phyloP scores from a whole-genome alignment of 164 flowering plant species.

The Cinnamomum chago region DNA sequence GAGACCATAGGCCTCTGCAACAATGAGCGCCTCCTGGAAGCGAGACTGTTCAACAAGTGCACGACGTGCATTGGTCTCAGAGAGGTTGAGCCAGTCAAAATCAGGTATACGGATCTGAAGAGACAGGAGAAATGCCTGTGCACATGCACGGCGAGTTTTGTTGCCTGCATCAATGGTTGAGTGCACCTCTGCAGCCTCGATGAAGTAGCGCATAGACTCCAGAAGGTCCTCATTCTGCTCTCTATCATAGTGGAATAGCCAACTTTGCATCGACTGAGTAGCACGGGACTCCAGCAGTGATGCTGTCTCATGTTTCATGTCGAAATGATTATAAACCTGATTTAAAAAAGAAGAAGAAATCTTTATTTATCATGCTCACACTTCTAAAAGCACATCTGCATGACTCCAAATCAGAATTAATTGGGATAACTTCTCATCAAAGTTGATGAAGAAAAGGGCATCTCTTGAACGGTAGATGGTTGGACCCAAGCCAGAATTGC shows the following conservation, averaged over 20 bases:
- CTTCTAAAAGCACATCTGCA: too few relatives aligned
- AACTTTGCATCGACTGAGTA: conserved; percentile 48
- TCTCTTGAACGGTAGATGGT: too few relatives aligned
- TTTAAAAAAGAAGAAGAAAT: conserved; percentile 8
- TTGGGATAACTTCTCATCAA: too few relatives aligned
- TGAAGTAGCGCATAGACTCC: conserved; percentile 80
- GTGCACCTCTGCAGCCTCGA: conserved; percentile 89
- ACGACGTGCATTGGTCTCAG: conserved; percentile 93
- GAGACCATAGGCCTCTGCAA: conserved; percentile 90
- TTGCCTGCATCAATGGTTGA: conserved; percentile 93
- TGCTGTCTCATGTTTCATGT: conserved; percentile 96
- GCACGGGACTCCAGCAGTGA: conserved; percentile 83
- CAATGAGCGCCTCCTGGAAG: conserved; percentile 91
- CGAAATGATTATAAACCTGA: conserved; percentile 95
- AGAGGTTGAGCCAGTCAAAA: conserved; percentile 67
- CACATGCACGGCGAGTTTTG: conserved; percentile 76
- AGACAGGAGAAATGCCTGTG: conserved; percentile 89
- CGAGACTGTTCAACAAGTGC: conserved; percentile 93
- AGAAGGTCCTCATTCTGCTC: conserved; percentile 92
- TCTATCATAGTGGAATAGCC: conserved; percentile 67
- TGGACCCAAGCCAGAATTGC: too few relatives aligned
- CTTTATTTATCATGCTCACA: not conserved
- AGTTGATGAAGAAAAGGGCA: too few relatives aligned
- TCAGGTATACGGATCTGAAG: conserved; percentile 99
- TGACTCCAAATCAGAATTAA: too few relatives aligned